A percentile compares a stretch with the other conserved stretches of the same genome.
Evolutionary conservation across 768 basidiomycete species (phyloP).

Genomic region (Pulveroboletus sp.): DNA sequence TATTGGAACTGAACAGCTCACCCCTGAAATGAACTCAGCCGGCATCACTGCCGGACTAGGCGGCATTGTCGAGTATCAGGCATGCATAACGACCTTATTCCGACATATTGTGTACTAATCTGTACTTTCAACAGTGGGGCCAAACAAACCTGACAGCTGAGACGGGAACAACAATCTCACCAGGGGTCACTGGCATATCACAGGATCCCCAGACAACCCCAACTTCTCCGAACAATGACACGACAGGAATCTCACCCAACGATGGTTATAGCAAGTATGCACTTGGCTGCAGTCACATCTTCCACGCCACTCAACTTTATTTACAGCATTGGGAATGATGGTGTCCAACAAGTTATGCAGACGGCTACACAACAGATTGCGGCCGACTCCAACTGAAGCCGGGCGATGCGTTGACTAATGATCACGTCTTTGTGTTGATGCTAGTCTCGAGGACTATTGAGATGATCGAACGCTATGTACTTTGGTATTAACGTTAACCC

Average conservation of each 20-base stretch:
- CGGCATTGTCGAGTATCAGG: conserved; percentile 30
- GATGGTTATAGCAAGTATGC: conserved; percentile 55
- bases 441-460: background rate
- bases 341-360: conserved; percentile 30
- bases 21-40: conserved; percentile 26
- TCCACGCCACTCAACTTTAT: conserved; percentile 5
- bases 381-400: conserved; percentile 26
- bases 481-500: background rate
- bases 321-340: conserved; percentile 28
- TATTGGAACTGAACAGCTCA: conserved; percentile 2
- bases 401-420: background rate
- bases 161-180: conserved; percentile 45
- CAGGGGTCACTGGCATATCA: conserved; percentile 26
- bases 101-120: conserved; percentile 7
- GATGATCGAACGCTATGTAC: background rate
- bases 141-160: conserved; percentile 47
- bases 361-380: conserved; percentile 36
- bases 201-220: conserved; percentile 33
- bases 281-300: background rate
- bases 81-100: conserved; percentile 5
- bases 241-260: conserved; percentile 56
- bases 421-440: too few species aligned
- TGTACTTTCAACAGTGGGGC: conserved; percentile 45
- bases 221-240: conserved; percentile 27
- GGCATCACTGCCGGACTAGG: conserved; percentile 37